Conservation (phyloP, 768 basidiomycete species). For the Mrakia frigida region DNA sequence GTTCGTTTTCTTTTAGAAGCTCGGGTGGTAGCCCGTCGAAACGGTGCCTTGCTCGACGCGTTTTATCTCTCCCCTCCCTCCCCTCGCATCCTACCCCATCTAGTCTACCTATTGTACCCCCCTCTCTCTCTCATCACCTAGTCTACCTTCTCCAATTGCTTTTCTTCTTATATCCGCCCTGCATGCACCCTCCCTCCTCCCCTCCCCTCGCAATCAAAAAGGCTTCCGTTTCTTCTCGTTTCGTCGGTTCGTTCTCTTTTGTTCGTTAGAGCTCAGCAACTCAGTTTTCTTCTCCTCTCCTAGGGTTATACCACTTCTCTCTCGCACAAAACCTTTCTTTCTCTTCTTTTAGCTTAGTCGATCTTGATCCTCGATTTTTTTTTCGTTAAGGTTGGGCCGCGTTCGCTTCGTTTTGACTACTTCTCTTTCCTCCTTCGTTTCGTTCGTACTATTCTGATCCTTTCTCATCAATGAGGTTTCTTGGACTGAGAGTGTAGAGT, state of each 20-base stretch:
- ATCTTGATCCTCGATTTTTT: too few species aligned
- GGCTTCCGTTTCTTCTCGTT: background rate
- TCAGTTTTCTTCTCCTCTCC: background rate
- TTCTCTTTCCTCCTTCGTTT: too few species aligned
- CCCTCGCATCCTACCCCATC: background rate
- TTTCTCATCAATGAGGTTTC: too few species aligned
- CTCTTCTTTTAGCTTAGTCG: too few species aligned
- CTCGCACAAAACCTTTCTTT: background rate
- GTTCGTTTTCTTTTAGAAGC: background rate
- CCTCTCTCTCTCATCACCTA: background rate
- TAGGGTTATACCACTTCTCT: background rate
- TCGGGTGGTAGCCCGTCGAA: background rate
- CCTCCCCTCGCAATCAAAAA: background rate
- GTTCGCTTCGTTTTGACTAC: too few species aligned
- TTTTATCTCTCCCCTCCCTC: background rate
- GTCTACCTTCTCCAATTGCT: background rate
- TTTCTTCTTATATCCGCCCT: background rate
- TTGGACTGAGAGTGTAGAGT: too few species aligned
- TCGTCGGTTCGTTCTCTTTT: background rate
- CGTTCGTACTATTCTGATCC: too few species aligned
- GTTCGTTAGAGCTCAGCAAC: background rate
- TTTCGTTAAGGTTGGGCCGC: too few species aligned
- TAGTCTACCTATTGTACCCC: background rate
- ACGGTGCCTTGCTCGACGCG: background rate
- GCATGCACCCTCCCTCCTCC: background rate